Percentiles rank a stretch among this genome's conserved stretches.
Evolutionary conservation across 116 monocot genomes (phyloP).

Genomic region (Cymodocea nodosa): DNA sequence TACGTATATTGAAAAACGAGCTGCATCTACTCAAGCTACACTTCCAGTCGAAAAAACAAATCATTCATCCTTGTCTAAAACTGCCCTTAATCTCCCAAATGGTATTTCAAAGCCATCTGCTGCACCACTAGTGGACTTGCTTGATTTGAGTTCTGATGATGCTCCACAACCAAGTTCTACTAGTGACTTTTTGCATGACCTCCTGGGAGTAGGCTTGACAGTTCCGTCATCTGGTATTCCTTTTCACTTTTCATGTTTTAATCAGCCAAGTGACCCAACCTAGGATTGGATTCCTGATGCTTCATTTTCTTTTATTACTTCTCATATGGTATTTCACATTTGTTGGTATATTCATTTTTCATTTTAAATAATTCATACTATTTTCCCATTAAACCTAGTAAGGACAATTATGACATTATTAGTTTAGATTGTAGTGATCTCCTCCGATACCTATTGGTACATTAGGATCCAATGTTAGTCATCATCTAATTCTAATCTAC

Average conservation of each 20-base stretch:
- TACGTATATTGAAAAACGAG: conserved; percentile 56
- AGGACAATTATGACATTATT: neutral
- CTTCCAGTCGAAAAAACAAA: conserved; percentile 27
- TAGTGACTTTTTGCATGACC: conserved; percentile 70
- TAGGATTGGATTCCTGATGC: neutral
- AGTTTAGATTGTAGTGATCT: no score
- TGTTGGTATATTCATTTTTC: neutral
- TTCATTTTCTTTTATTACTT: neutral
- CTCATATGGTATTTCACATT: neutral
- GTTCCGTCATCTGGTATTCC: conserved; percentile 50
- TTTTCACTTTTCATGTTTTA: neutral
- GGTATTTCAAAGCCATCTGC: conserved; percentile 60
- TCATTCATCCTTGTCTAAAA: conserved; percentile 23
- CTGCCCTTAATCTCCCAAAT: conserved; percentile 65
- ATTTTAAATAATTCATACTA: neutral
- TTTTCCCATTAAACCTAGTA: neutral
- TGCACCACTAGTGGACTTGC: conserved; percentile 59
- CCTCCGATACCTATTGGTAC: no score
- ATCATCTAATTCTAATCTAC: no score
- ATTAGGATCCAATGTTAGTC: no score
- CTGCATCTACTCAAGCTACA: conserved; percentile 23
- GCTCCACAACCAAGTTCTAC: conserved; percentile 38
- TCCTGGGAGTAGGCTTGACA: conserved; percentile 65
- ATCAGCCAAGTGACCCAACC: neutral
- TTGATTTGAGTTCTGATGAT: conserved; percentile 92